phyloP scores from a whole-genome alignment of 495 filamentous ascomycete genomes.

The Trichoderma virens region DNA sequence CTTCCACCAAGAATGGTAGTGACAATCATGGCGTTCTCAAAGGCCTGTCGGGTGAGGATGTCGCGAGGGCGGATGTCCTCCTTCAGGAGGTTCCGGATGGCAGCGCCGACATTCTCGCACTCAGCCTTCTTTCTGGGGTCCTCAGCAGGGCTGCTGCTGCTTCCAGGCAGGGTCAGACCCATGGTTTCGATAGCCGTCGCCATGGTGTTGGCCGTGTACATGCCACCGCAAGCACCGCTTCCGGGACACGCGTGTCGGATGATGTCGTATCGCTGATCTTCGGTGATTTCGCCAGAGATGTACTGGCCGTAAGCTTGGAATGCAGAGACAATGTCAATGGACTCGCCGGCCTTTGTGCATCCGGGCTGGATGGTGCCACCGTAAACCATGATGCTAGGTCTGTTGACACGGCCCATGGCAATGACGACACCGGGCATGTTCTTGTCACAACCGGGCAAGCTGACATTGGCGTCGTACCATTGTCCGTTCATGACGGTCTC shows the following conservation, averaged over 20 bases:
- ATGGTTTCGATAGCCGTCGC: slow-evolving; percentile 93
- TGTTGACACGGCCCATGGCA: slow-evolving; percentile 92
- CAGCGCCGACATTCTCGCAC: slow-evolving; percentile 74
- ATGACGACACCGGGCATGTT: slow-evolving; percentile 99
- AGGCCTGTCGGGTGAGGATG: slow-evolving; percentile 83
- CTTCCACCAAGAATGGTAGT: slow-evolving; percentile 93
- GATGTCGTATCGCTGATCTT: slow-evolving; percentile 87
- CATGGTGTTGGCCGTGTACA: slow-evolving; percentile 99
- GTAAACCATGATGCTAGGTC: slow-evolving; percentile 94
- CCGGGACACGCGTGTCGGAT: slow-evolving; percentile 93
- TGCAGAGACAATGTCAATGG: slow-evolving; percentile 91
- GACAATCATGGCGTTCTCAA: slow-evolving; percentile 95
- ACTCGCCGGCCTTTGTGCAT: slow-evolving; percentile 65
- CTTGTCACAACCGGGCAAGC: slow-evolving; percentile 98
- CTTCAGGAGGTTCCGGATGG: slow-evolving; percentile 76
- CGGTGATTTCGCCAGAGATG: slow-evolving; percentile 80
- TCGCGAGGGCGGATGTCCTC: slow-evolving; percentile 86
- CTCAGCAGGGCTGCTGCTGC: slow-evolving; percentile 86
- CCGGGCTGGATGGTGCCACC: slow-evolving; percentile 92
- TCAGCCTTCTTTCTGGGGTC: slow-evolving; percentile 78
- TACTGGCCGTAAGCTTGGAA: slow-evolving; percentile 98
- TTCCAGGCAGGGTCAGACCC: slow-evolving; percentile 92
- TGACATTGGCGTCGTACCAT: slow-evolving; percentile 99
- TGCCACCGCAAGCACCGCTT: slow-evolving; percentile 89
- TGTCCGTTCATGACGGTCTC: slow-evolving; percentile 98